These are phyloP conservation scores for Kwoniella dejecticola DNA, from an alignment of 768 basidiomycete species.

Conservation along the genomic window DNA sequence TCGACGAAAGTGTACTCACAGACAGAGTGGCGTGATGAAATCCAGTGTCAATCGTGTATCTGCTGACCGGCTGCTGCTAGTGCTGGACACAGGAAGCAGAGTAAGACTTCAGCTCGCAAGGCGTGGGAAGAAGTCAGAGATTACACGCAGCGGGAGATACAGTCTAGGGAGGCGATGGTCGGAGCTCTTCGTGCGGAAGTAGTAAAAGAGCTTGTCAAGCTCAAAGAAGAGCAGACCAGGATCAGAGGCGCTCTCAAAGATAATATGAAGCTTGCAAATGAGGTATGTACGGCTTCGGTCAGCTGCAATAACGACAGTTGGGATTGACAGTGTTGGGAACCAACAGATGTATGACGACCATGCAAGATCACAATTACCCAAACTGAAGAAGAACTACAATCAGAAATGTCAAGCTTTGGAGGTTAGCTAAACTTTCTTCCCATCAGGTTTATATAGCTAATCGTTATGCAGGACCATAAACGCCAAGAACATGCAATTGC, in stretches of 20 bases:
- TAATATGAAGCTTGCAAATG: conserved; percentile 76
- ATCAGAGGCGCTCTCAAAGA: conserved; percentile 91
- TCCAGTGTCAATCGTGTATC: no score
- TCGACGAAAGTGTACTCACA: not conserved
- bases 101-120: conserved; percentile 59
- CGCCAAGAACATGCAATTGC: conserved; percentile 54
- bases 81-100: conserved; percentile 58
- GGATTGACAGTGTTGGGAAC: not conserved
- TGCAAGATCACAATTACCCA: conserved; percentile 75
- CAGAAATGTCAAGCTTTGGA: conserved; percentile 88
- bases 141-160: conserved; percentile 81
- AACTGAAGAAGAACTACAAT: conserved; percentile 73
- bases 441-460: not conserved
- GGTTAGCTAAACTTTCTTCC: conserved; percentile 58
- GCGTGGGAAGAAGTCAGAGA: conserved; percentile 86
- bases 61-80: not conserved
- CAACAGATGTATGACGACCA: conserved; percentile 72
- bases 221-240: conserved; percentile 87
- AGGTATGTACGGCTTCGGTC: conserved; percentile 25
- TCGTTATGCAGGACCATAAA: conserved; percentile 44
- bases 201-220: conserved; percentile 66
- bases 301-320: not conserved
- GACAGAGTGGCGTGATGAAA: no score
- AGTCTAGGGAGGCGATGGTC: conserved; percentile 77
- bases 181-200: conserved; percentile 70